Percentiles rank a stretch among this genome's conserved stretches.
Conservation (phyloP, 257 asterid genomes). For the Penstemon eatonii region DNA sequence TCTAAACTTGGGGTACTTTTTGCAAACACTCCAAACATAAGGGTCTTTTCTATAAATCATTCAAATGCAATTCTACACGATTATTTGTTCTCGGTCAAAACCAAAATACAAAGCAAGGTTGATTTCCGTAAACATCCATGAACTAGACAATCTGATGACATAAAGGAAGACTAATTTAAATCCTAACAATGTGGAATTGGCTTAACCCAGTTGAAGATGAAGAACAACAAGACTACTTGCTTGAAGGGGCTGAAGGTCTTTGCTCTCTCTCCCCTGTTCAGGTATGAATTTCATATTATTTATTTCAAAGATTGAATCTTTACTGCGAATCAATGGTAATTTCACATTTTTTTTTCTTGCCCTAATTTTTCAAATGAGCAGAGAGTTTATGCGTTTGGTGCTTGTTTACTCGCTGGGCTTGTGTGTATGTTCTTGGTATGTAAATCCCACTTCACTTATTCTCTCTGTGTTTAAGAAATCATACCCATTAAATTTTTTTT, state of each 20-base stretch:
- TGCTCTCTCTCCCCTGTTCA: conserved; percentile 77
- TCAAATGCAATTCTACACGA: not conserved
- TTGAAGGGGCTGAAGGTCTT: conserved; percentile 68
- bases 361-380: conserved; percentile 38
- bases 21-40: not conserved
- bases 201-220: conserved; percentile 45
- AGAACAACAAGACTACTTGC: conserved; percentile 61
- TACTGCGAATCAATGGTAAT: conserved; percentile 22
- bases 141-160: conserved; percentile 22
- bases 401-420: conserved; percentile 75
- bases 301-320: conserved; percentile 20
- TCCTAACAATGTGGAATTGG: conserved; percentile 61
- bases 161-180: conserved; percentile 1
- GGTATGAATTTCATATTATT: conserved; percentile 37
- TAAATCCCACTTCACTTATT: conserved; percentile 20
- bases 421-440: conserved; percentile 83
- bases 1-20: not conserved
- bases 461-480: not conserved
- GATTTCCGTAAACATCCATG: conserved; percentile 18
- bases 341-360: not conserved
- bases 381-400: conserved; percentile 89
- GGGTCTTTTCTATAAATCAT: not conserved
- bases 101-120: not conserved
- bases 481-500: not conserved
- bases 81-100: too few relatives aligned